Evolutionary conservation across 208 protist species (phyloP).

Genomic region (Leishmania braziliensis): DNA sequence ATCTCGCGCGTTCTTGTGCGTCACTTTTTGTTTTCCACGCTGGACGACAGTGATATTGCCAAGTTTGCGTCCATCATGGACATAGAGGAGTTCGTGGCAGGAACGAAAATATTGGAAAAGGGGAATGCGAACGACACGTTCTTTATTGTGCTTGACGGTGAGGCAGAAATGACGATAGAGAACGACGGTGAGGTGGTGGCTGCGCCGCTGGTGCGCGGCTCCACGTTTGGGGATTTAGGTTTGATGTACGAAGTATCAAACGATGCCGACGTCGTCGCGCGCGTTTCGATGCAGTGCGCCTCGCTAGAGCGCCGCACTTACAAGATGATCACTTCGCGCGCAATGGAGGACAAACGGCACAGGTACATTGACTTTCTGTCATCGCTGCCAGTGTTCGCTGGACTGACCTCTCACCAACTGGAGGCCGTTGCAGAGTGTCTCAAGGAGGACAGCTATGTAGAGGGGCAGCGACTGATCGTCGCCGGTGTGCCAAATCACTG

Average conservation of each 20-base stretch:
- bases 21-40: slow-evolving; percentile 76
- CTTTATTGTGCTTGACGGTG: slow-evolving; percentile 67
- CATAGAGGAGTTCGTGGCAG: slow-evolving; percentile 34
- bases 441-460: slow-evolving; percentile 49
- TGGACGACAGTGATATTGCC: slow-evolving; percentile 64
- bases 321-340: slow-evolving; percentile 62
- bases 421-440: slow-evolving; percentile 54
- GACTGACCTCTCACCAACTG: slow-evolving; percentile 40
- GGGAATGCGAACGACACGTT: slow-evolving; percentile 55
- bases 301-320: slow-evolving; percentile 72
- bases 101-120: slow-evolving; percentile 32
- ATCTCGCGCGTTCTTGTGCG: slow-evolving; percentile 60
- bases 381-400: slow-evolving; percentile 42
- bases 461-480: slow-evolving; percentile 61
- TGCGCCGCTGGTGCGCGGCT: slow-evolving; percentile 33
- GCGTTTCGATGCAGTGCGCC: slow-evolving; percentile 43
- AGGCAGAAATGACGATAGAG: slow-evolving; percentile 37
- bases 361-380: slow-evolving; percentile 62
- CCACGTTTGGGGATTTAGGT: slow-evolving; percentile 55
- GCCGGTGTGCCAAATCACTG: slow-evolving; percentile 59
- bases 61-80: slow-evolving; percentile 73
- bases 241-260: slow-evolving; percentile 62
- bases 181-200: slow-evolving; percentile 23
- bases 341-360: slow-evolving; percentile 56
- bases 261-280: slow-evolving; percentile 39